A percentile compares a stretch with the other conserved stretches of the same genome.
Conservation (phyloP, 1,284 basidiomycete species). For the Cutaneotrichosporon arboriforme region DNA sequence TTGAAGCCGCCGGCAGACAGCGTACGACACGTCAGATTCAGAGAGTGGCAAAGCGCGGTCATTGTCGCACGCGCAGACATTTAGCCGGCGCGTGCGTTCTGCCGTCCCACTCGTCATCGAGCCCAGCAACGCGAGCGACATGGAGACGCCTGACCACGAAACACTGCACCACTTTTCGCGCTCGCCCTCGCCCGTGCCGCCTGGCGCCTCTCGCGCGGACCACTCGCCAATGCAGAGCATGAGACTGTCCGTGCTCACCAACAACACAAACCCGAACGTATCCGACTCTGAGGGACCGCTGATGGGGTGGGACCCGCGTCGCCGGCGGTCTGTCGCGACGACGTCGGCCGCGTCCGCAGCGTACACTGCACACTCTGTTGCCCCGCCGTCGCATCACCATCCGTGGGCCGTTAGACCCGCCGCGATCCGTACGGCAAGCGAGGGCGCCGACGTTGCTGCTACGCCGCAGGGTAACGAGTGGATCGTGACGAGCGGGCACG, state of each 20-base stretch:
- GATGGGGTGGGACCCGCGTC: background rate
- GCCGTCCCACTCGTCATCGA: constrained; percentile 36
- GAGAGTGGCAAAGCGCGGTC: constrained; percentile 18
- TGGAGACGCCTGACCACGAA: background rate
- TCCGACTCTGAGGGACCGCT: too few species aligned
- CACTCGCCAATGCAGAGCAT: too few species aligned
- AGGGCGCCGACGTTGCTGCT: constrained; percentile 37
- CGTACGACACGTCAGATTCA: constrained; percentile 39
- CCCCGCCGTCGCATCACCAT: background rate
- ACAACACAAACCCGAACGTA: too few species aligned
- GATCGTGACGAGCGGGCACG: constrained; percentile 35
- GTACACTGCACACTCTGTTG: too few species aligned
- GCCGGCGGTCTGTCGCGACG: background rate
- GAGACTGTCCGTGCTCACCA: too few species aligned
- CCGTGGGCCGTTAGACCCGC: background rate
- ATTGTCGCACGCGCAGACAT: constrained; percentile 16
- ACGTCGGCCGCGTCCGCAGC: too few species aligned
- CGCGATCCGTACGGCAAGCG: constrained; percentile 33
- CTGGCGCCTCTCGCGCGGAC: background rate
- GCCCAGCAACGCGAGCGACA: constrained; percentile 15
- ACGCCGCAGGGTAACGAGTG: constrained; percentile 35
- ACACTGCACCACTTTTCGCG: constrained; percentile 1
- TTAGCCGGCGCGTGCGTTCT: too few species aligned
- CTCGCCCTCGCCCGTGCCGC: constrained; percentile 5
- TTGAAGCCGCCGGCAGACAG: constrained; percentile 2